Base-by-base conservation (phyloP, 2,329 filamentous ascomycete genomes). In the Coniochaeta sp. region DNA sequence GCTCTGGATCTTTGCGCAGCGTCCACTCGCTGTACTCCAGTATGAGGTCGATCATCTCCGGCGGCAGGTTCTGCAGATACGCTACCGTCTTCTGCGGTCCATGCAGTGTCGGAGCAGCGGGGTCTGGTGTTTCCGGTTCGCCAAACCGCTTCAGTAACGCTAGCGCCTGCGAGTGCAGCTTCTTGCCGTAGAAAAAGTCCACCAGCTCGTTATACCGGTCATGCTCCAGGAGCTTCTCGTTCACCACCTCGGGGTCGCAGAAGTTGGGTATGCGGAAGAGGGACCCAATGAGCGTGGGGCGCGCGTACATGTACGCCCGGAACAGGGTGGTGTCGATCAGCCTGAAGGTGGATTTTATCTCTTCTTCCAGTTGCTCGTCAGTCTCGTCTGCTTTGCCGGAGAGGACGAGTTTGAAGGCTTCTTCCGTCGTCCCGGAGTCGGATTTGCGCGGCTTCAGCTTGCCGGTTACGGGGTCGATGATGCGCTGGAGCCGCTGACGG, bases 171-270 rank as follows among this genome's bases (percentile, higher is more conserved):
- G 85, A 83, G 68, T 99, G 94, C 38, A 97, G 78, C 66, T 87
- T 91, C 72, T 99, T 99, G 56, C 94, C 94, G 61, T 95, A 90
- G 59, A 97, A 85, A 65, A 99, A 99, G 66, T 97, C 92, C n/a
- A 99, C 91, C 1, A 99, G 75, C 69, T 97, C 92, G 49, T 86
- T 92, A 68, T 95, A 96, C 28, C 91, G 83, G 53, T 88, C 88
- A 35, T 86, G 89, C 65, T 96, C 89, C 54, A 96, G 83, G 4
- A 99, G 74, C 61, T 91, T 91, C 67, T 96, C 89, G 64, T 96
- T 94, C 20, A 99, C 92, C 3, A 97, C 94, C 27, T 89, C 86
- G 0, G 94, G 92, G 61, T 99, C 92, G 67, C 94, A 97, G 65
- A 96, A 97, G 66, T 99, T 99, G 63, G 91, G 86, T 49, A 97